phyloP scores from a whole-genome alignment of 495 filamentous ascomycete genomes.

The Acidiella bohemica region DNA sequence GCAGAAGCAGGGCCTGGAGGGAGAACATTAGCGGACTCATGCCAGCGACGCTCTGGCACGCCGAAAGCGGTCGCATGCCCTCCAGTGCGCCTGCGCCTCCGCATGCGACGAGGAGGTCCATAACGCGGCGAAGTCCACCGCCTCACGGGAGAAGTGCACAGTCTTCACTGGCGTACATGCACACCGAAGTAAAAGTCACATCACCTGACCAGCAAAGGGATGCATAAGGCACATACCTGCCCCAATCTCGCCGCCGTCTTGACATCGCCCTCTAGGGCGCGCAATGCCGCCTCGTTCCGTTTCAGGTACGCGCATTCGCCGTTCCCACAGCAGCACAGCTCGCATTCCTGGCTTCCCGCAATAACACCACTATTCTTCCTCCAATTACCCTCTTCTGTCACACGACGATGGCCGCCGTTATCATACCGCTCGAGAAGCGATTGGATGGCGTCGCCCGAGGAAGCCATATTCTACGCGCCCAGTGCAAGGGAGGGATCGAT shows the following conservation, averaged over 20 bases:
- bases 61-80: conserved; percentile 9
- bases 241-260: conserved; percentile 72
- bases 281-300: conserved; percentile 63
- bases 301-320: conserved; percentile 64
- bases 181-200: not conserved
- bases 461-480: no score
- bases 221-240: conserved; percentile 47
- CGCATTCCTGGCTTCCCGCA: no score
- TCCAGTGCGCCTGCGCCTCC: not conserved
- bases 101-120: no score
- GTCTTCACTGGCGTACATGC: not conserved
- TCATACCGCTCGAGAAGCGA: no score
- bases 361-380: no score
- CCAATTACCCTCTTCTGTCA: no score
- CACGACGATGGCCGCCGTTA: no score
- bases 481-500: no score
- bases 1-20: conserved; percentile 73
- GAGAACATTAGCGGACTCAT: conserved; percentile 51
- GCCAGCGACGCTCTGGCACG: not conserved
- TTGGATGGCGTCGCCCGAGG: conserved; percentile 15
- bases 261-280: conserved; percentile 74
- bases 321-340: conserved; percentile 69
- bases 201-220: not conserved
- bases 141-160: not conserved
- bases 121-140: no score